phyloP scores from a whole-genome alignment of 2,329 filamentous ascomycete genomes.

The Graphiopsis chlorocephala region DNA sequence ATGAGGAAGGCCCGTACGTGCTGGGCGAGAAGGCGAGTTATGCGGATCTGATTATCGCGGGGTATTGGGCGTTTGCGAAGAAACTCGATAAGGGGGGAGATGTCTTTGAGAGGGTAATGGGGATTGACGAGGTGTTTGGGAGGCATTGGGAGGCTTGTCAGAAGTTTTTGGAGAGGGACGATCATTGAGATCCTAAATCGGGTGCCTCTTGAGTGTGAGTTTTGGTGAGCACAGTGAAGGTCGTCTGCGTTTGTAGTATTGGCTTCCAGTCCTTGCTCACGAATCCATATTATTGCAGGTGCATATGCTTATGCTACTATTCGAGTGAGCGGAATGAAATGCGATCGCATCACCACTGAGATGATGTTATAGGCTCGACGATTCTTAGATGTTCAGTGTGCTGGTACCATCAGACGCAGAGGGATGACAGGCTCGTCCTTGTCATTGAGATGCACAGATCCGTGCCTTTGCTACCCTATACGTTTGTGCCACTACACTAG shows the following conservation, averaged over 20 bases:
- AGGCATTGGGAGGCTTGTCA: slow-evolving; percentile 40
- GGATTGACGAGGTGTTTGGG: slow-evolving; percentile 38
- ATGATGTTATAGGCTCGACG: not conserved
- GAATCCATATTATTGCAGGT: not conserved
- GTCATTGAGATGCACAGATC: not conserved
- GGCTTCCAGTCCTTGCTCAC: not conserved
- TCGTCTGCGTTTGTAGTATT: too few species aligned
- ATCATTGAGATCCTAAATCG: slow-evolving; percentile 28
- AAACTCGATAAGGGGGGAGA: slow-evolving; percentile 29
- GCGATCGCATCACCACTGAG: not conserved
- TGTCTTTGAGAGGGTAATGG: slow-evolving; percentile 40
- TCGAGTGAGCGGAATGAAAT: not conserved
- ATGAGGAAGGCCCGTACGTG: slow-evolving; percentile 59
- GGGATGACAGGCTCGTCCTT: not conserved
- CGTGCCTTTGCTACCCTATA: not conserved
- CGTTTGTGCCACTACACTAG: not conserved
- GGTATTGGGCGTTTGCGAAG: slow-evolving; percentile 43
- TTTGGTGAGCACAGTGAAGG: too few species aligned
- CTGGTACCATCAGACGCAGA: not conserved
- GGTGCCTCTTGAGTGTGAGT: too few species aligned
- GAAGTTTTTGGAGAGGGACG: slow-evolving; percentile 41
- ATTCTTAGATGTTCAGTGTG: not conserved
- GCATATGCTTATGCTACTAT: not conserved
- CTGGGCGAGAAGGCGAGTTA: slow-evolving; percentile 55
- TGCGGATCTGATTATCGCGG: slow-evolving; percentile 56